These are phyloP conservation scores for Penicillium antarcticum DNA, from an alignment of 495 filamentous ascomycete species.

Conservation along the genomic window DNA sequence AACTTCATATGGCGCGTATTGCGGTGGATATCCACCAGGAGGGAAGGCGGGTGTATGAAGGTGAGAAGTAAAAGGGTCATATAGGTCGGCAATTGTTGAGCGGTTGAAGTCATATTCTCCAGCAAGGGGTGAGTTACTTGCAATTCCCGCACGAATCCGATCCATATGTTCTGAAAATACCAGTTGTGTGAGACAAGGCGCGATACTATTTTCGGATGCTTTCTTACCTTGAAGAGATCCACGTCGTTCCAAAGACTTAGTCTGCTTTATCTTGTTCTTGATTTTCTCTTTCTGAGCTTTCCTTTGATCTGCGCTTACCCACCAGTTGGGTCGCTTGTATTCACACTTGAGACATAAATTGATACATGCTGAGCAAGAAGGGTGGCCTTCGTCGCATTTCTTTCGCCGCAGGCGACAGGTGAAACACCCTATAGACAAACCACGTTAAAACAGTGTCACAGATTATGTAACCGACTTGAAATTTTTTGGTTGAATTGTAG, in stretches of 20 bases:
- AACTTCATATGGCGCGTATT: constrained; percentile 78
- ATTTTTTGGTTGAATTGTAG: too few species aligned
- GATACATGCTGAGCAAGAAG: constrained; percentile 82
- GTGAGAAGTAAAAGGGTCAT: too few species aligned
- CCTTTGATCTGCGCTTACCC: constrained; percentile 85
- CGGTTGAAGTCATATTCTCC: constrained; percentile 74
- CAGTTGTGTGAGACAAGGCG: too few species aligned
- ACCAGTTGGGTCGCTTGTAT: constrained; percentile 96
- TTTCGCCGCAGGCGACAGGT: constrained; percentile 93
- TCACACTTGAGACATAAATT: constrained; percentile 85
- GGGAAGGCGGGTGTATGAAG: too few species aligned
- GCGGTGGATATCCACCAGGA: too few species aligned
- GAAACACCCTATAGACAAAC: constrained; percentile 99
- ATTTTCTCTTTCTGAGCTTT: constrained; percentile 87
- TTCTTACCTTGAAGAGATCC: constrained; percentile 42
- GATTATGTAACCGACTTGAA: too few species aligned
- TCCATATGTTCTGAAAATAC: constrained; percentile 1
- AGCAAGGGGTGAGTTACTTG: too few species aligned
- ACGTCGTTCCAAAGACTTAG: constrained; percentile 85
- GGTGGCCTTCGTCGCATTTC: constrained; percentile 95
- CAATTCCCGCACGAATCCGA: constrained; percentile 2
- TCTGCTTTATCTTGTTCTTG: constrained; percentile 96
- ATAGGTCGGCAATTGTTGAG: too few species aligned
- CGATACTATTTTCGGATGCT: too few species aligned
- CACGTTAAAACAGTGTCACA: constrained; percentile 20